phyloP scores from a whole-genome alignment of 768 basidiomycete genomes.

The Panaeolus cyanescens region DNA sequence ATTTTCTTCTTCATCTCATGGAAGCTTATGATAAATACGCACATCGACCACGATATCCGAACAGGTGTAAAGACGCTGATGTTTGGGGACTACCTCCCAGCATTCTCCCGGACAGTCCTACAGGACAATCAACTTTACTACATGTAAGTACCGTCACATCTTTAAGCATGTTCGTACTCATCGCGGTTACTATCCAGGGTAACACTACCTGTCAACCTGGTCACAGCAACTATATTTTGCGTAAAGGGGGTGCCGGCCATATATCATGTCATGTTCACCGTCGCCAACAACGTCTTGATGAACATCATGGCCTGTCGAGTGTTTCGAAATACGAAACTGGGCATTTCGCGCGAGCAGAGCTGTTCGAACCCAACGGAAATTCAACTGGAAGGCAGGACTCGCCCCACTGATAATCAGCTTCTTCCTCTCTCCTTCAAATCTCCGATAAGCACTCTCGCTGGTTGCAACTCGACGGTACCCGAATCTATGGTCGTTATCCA shows the following conservation, averaged over 20 bases:
- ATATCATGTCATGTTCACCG: constrained; percentile 5
- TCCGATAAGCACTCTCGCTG: neutral
- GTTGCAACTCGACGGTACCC: neutral
- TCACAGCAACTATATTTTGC: constrained; percentile 11
- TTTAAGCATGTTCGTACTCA: neutral
- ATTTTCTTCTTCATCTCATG: constrained; percentile 34
- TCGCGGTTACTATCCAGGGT: constrained; percentile 5
- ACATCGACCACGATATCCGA: neutral
- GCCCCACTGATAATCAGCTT: neutral
- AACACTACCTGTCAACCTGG: constrained; percentile 6
- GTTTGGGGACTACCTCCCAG: constrained; percentile 22
- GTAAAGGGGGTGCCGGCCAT: neutral
- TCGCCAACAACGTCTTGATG: constrained; percentile 14
- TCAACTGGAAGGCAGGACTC: neutral
- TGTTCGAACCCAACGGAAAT: neutral
- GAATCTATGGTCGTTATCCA: neutral
- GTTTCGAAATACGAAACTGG: constrained; percentile 17
- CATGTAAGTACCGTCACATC: constrained; percentile 9
- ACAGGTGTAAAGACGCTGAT: constrained; percentile 7
- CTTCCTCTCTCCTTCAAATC: neutral
- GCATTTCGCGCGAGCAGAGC: neutral
- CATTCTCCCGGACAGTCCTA: constrained; percentile 20
- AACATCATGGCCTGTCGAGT: constrained; percentile 17
- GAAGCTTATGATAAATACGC: constrained; percentile 16
- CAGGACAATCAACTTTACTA: constrained; percentile 30